Base-by-base conservation (phyloP, 345 rosid species). In the Ceriops tagal region DNA sequence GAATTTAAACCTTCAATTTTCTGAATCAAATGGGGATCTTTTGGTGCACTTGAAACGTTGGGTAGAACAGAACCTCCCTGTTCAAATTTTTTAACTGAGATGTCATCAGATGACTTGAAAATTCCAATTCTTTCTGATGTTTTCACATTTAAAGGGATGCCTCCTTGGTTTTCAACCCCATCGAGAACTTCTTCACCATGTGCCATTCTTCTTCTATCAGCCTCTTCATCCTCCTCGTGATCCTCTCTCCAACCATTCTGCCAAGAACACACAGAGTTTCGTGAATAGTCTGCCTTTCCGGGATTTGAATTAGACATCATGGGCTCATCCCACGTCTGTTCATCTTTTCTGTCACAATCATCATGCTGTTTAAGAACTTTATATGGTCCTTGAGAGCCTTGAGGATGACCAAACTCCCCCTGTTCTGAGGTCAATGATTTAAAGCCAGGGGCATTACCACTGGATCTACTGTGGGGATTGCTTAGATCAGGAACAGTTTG, bases 1-100 rank as follows among this genome's bases (percentile, higher is more conserved):
- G 89, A 87, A 80, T 92, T 96, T 74, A 96, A 76, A 71, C 92
- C 88, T 81, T 96, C 91, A 62, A 96, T 89, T 83, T 96, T 90
- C 86, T 85, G 87, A 71, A 92, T 88, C 77, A 90, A 77, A 80
- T 74, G 80, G 65, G 89, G 72, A 81, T 84, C 95, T 80, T 74
- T 86, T 27, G 87, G 62, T 61, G 84, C 53, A 7, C 60, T 65
- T 0, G 75, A 68, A 60, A 63, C 72, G 67, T 77, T 86, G 34
- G 80, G 73, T 39, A 34, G 9, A 53, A 49, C 46, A 66, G 72
- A 58, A 58, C 75, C 89, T 61, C 53, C 61, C 24, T 26, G 53
- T 24, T 73, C 76, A 35, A 37, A 35, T 71, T 73, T 76, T 70
- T 72, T 73, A 55, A 43, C 73, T 53, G 77, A 71, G 66, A 61